Base-by-base conservation (phyloP, 768 basidiomycete genomes). In the Porphyrellus cyaneotinctus region DNA sequence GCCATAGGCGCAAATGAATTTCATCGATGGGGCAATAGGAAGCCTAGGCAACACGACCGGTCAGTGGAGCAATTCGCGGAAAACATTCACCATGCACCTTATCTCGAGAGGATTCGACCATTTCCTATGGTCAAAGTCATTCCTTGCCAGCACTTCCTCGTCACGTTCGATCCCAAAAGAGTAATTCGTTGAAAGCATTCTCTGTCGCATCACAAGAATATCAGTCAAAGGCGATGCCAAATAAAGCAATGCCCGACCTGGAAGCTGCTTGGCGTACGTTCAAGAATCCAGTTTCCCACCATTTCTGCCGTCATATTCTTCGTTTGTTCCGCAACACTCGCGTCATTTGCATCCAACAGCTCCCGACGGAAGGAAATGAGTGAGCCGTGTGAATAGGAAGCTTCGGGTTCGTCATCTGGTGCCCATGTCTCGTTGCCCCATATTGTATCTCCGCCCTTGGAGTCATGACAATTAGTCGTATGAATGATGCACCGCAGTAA, bases 21-120 rank as follows among this genome's bases (percentile, higher is more conserved):
- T 91, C 85, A 97, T 88, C 6, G 86, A 88, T 1, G 95, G 94
- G 0, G 97, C 97, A 43, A 83, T 70, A 1, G 95, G 95, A 17
- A 99, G 74, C 58, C 90, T 91, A 48, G 32, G 3, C 23, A 35
- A 45, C 32, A 39, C 38, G 18, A 24, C 22, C 0, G 5, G 39
- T 44, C 12, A 59, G 41, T 24, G n/a, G 32, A 51, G 18, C 24
- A 39, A 24, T 31, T 43, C 37, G 49, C 35, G 13, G 23, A 31
- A 31, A 33, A 18, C 30, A 10, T 3, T 18, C 5, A 2, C 17
- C 20, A 51, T 64, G 23, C 58, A 87, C 87, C 84, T 80, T 18
- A 85, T 76, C 70, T 94, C 91, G 20, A 93, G 74, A 12, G 94
- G 93, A 67, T 98, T 98, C 11, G 87, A 78, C 95, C 95, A 99